Percentiles rank a stretch among this genome's conserved stretches.
phyloP scores from a whole-genome alignment of 2,329 filamentous ascomycete genomes.

The Conoideocrella luteorostrata region DNA sequence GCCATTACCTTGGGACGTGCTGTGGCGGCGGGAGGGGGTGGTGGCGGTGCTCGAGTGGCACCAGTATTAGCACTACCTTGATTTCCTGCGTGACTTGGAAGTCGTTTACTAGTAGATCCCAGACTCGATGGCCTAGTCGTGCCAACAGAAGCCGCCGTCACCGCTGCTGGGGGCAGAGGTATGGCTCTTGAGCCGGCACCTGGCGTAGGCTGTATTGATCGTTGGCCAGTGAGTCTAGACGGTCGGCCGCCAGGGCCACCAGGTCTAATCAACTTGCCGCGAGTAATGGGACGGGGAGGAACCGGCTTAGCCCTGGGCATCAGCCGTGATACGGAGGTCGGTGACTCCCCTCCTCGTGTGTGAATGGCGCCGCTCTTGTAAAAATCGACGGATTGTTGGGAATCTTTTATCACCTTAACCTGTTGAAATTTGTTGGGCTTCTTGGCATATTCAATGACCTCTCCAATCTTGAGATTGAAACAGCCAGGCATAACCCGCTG shows the following conservation, averaged over 20 bases:
- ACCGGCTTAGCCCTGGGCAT: constrained; percentile 85
- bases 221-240: constrained; percentile 57
- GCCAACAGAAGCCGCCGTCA: constrained; percentile 7
- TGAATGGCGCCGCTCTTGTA: constrained; percentile 95
- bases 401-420: constrained; percentile 88
- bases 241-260: constrained; percentile 79
- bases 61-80: constrained; percentile 45
- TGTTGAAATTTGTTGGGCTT: constrained; percentile 88
- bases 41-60: constrained; percentile 52
- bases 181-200: constrained; percentile 26
- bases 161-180: constrained; percentile 27
- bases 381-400: constrained; percentile 66
- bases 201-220: constrained; percentile 38
- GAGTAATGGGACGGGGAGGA: constrained; percentile 83
- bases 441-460: constrained; percentile 90
- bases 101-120: constrained; percentile 16
- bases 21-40: constrained; percentile 60
- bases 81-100: constrained; percentile 49
- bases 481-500: constrained; percentile 71
- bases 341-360: constrained; percentile 74
- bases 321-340: constrained; percentile 74
- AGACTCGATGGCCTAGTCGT: constrained; percentile 5
- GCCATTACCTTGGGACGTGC: constrained; percentile 64
- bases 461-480: constrained; percentile 75
- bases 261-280: constrained; percentile 84